Evolutionary conservation across 176 grass and related monocot genomes (phyloP).

Genomic region (sorghum (Sorghum bicolor)): DNA sequence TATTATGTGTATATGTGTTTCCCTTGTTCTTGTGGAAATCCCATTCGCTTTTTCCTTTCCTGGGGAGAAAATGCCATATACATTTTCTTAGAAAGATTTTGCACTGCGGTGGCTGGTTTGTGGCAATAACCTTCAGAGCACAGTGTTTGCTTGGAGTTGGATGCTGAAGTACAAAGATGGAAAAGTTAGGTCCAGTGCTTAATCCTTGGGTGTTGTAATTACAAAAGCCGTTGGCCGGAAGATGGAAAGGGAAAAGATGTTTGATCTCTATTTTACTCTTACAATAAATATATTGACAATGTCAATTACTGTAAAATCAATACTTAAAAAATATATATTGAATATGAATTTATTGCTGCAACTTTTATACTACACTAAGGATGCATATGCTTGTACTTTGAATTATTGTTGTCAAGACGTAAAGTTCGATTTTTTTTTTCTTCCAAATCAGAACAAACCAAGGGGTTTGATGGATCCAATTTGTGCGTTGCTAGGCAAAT

Average conservation of each 20-base stretch:
- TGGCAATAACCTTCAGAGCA: background rate
- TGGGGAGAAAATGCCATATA: background rate
- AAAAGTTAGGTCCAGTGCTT: background rate
- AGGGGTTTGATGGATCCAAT: background rate
- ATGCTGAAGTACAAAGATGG: background rate
- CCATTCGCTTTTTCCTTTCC: background rate
- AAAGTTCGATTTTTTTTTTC: background rate
- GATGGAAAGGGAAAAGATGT: background rate
- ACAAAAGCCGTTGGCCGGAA: background rate
- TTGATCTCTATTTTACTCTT: background rate
- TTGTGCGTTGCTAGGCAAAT: background rate
- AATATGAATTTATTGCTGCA: no score
- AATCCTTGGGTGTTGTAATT: background rate
- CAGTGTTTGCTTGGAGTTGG: slow-evolving; percentile 13
- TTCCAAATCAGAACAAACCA: background rate
- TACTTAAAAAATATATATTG: no score
- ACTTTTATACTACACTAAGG: no score
- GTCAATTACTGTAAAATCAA: background rate
- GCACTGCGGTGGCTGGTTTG: background rate
- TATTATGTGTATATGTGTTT: background rate
- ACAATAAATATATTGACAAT: background rate
- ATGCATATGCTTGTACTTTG: no score
- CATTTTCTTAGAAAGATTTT: background rate
- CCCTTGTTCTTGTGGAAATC: background rate
- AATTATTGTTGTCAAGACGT: no score